Evolutionary conservation across 768 basidiomycete genomes (phyloP).

Genomic region (Termitomyces sp.): DNA sequence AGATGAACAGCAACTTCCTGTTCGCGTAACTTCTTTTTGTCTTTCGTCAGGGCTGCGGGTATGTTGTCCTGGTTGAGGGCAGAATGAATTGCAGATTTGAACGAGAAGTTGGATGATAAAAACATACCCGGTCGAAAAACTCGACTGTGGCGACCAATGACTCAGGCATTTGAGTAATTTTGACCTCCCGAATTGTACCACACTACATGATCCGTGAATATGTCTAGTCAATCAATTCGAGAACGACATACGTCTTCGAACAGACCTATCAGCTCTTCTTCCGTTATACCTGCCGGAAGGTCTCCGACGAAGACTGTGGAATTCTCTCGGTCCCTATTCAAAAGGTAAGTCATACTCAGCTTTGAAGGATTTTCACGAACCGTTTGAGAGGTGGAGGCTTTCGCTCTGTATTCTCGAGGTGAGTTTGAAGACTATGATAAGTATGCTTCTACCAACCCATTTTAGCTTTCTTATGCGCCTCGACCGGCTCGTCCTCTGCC

Average conservation of each 20-base stretch:
- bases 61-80: slow-evolving; percentile 56
- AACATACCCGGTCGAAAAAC: slow-evolving; percentile 60
- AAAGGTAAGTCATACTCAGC: neutral
- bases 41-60: slow-evolving; percentile 85
- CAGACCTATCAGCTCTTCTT: slow-evolving; percentile 61
- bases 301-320: slow-evolving; percentile 85
- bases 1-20: slow-evolving; percentile 81
- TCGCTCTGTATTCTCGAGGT: slow-evolving; percentile 28
- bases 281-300: slow-evolving; percentile 47
- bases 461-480: slow-evolving; percentile 51
- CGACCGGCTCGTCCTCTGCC: slow-evolving; percentile 48
- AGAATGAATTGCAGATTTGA: neutral
- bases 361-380: slow-evolving; percentile 25
- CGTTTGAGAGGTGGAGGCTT: slow-evolving; percentile 51
- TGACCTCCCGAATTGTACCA: slow-evolving; percentile 80
- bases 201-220: slow-evolving; percentile 46
- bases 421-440: neutral
- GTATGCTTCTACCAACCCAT: slow-evolving; percentile 36
- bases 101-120: neutral
- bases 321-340: slow-evolving; percentile 86
- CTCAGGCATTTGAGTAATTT: slow-evolving; percentile 57
- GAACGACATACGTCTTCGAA: slow-evolving; percentile 76
- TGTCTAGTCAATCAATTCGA: neutral
- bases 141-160: slow-evolving; percentile 82
- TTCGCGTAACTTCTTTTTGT: slow-evolving; percentile 80